Conservation (phyloP, 1,139 yeast species). For the Lodderomyces orthopsilosis region DNA sequence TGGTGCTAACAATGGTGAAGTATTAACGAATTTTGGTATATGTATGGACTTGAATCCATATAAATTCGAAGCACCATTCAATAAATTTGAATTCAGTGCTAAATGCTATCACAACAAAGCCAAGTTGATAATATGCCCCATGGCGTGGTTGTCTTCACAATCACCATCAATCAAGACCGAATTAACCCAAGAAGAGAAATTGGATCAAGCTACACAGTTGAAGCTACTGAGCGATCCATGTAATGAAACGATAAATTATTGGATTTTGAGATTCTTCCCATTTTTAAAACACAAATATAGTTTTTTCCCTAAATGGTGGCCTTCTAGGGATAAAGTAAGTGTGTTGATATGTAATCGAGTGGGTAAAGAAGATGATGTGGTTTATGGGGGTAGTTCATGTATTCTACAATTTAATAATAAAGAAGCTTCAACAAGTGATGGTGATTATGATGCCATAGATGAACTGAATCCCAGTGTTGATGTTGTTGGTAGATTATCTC, state of each 20-base stretch:
- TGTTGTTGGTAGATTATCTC: conserved; percentile 54
- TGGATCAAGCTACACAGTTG: conserved; percentile 5
- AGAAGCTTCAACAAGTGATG: conserved; percentile 4
- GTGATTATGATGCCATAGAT: conserved; percentile 18
- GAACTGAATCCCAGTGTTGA: conserved; percentile 50
- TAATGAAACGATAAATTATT: conserved; percentile 44
- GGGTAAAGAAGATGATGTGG: conserved; percentile 68
- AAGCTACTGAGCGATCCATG: conserved; percentile 17
- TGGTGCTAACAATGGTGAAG: neutral
- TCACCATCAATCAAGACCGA: conserved; percentile 40
- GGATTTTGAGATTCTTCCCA: conserved; percentile 74
- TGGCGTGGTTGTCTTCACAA: conserved; percentile 77
- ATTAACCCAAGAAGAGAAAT: conserved; percentile 2
- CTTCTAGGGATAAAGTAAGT: conserved; percentile 20
- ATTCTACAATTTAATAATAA: conserved; percentile 49
- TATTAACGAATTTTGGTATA: conserved; percentile 68
- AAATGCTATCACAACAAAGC: conserved; percentile 49
- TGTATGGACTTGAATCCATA: conserved; percentile 95
- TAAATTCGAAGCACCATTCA: conserved; percentile 76
- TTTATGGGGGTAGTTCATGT: conserved; percentile 72
- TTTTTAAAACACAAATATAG: conserved; percentile 46
- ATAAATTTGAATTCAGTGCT: conserved; percentile 66
- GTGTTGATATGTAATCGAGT: conserved; percentile 64
- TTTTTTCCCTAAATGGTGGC: conserved; percentile 22
- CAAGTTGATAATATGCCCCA: conserved; percentile 68